phyloP scores from a whole-genome alignment of 2,329 filamentous ascomycete genomes.

The Rhinocladiella mackenziei region DNA sequence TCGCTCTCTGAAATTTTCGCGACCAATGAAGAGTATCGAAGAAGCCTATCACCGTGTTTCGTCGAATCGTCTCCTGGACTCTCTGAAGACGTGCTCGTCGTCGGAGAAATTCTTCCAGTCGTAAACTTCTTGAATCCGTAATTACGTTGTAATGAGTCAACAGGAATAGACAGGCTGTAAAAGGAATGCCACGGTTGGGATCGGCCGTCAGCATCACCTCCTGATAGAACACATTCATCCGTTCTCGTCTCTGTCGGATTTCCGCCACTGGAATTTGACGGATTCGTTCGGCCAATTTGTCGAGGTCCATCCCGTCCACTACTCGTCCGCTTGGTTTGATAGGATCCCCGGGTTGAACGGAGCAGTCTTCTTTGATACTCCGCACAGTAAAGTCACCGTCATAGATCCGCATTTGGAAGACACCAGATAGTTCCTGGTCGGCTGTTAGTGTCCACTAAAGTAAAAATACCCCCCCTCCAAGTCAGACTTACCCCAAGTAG shows the following conservation, averaged over 20 bases:
- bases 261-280: constrained; percentile 67
- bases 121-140: constrained; percentile 91
- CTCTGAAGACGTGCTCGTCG: constrained; percentile 85
- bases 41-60: constrained; percentile 87
- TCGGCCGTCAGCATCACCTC: constrained; percentile 93
- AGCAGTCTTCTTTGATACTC: constrained; percentile 81
- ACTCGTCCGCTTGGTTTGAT: constrained; percentile 39
- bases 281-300: constrained; percentile 69
- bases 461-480: too few relatives aligned
- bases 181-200: constrained; percentile 81
- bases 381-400: constrained; percentile 82
- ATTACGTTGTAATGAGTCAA: constrained; percentile 98
- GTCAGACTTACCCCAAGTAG: constrained; percentile 64
- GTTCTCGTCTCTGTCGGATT: constrained; percentile 69
- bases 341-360: constrained; percentile 52
- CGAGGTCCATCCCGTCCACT: constrained; percentile 63
- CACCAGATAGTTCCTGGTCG: constrained; percentile 73
- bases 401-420: constrained; percentile 97
- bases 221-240: constrained; percentile 94
- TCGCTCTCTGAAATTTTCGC: constrained; percentile 70
- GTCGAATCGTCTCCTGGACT: constrained; percentile 88
- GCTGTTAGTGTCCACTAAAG: constrained; percentile 25
- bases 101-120: constrained; percentile 88
- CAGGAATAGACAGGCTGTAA: constrained; percentile 89
- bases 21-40: constrained; percentile 91